Conservation (phyloP, 2,329 filamentous ascomycete genomes). For the Aspergillus fumigatus region DNA sequence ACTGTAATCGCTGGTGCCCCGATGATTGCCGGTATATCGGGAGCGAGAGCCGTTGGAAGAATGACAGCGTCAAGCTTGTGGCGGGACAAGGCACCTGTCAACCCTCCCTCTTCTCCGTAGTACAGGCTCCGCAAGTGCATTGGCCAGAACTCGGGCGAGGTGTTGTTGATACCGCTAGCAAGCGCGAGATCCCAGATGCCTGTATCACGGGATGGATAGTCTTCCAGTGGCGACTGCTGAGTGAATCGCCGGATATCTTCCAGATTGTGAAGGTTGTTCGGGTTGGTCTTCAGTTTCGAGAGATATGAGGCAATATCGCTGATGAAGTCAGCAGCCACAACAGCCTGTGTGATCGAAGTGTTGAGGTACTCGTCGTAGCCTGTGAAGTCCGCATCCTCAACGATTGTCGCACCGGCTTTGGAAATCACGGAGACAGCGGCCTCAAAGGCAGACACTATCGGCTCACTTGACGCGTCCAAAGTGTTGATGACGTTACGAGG, state of each 20-base stretch:
- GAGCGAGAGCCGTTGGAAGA: conserved; percentile 50
- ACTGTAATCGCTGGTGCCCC: conserved; percentile 61
- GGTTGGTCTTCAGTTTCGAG: conserved; percentile 53
- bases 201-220: conserved; percentile 60
- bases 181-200: conserved; percentile 52
- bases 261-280: conserved; percentile 50
- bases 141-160: conserved; percentile 53
- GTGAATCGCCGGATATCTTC: conserved; percentile 54
- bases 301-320: conserved; percentile 55
- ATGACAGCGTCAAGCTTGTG: conserved; percentile 59
- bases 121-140: conserved; percentile 51
- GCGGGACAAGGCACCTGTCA: conserved; percentile 56
- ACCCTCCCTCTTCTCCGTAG: conserved; percentile 55
- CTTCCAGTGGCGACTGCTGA: conserved; percentile 48
- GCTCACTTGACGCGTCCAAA: conserved; percentile 28
- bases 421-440: conserved; percentile 49
- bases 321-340: conserved; percentile 58
- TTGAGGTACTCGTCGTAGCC: conserved; percentile 44
- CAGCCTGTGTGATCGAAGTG: conserved; percentile 32
- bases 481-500: conserved; percentile 54
- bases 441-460: conserved; percentile 54
- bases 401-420: conserved; percentile 55
- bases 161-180: conserved; percentile 52
- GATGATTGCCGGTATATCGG: conserved; percentile 50
- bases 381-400: conserved; percentile 58